Evolutionary conservation across 31 red algal species (phyloP), one percentile per base, ranked within the genome.

Genomic region (Odonthalia washingtoniensis): DNA sequence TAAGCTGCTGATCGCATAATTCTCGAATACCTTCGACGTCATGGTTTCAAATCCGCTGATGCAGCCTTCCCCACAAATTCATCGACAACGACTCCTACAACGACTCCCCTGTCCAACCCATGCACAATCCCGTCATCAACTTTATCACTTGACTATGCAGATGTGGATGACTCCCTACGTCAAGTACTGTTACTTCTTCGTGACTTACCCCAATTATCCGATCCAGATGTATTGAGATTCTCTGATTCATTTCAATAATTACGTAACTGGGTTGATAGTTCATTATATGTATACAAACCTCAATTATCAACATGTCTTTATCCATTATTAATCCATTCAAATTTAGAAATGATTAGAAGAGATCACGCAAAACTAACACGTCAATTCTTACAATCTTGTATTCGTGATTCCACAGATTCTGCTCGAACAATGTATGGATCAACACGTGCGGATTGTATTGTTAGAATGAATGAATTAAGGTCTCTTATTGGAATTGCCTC

Each of bases 311-410:
- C 80, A 26, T 85, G 96, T 27, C 65, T 95, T 26, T 99, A 99
- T 80, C 97, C 97, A 68, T n/a, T 94, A 37, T 84, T 99, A 5
- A 94, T 99, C 38, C 94, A 99, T 49, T 88, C 72, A 2, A 96
- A 92, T 84, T 41, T 99, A 40, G 94, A 99, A 75, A 88, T 99
- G 65, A 83, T 99, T 26, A 40, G 81, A 28, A 75, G 84, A 26
- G 92, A 90, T 46, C 88, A 65, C 4, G 67, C 75, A 44, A 82
- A 88, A 28, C 89, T 75, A 44, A 89, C 96, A 1, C 68, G 76
- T 24, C 45, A 67, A 26, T 91, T 98, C 37, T 72, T 98, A 38
- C 75, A 75, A 27, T 65, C 78, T 2, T 90, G 69, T 64, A 74
- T 66, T 0, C 66, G 83, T 12, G 93, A 95, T 80, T 90, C 93